A percentile compares a stretch with the other conserved stretches of the same genome.
These are phyloP conservation scores for Suillus fuscotomentosus DNA, from an alignment of 768 basidiomycete species.

Conservation along the genomic window DNA sequence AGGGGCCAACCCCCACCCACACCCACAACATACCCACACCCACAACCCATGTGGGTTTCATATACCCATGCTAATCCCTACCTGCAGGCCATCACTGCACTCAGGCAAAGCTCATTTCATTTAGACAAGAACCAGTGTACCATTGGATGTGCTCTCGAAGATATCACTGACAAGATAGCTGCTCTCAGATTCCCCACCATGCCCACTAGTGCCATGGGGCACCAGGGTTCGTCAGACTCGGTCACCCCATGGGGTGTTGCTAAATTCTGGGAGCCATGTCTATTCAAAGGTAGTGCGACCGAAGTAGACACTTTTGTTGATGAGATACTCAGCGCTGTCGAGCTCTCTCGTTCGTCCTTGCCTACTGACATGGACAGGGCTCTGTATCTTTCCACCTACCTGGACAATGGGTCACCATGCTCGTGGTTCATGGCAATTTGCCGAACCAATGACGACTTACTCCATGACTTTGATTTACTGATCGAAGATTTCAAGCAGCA, in stretches of 20 bases:
- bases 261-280: conserved; percentile 15
- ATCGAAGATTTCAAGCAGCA: conserved; percentile 10
- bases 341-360: conserved; percentile 21
- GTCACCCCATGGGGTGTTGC: background rate
- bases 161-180: too few relatives aligned
- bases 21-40: too few relatives aligned
- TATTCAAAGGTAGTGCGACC: conserved; percentile 13
- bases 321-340: conserved; percentile 24
- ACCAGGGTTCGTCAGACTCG: too few relatives aligned
- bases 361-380: conserved; percentile 25
- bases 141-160: too few relatives aligned
- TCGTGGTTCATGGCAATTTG: conserved; percentile 31
- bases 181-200: too few relatives aligned
- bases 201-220: too few relatives aligned
- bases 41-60: too few relatives aligned
- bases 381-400: conserved; percentile 27
- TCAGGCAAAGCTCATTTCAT: too few relatives aligned
- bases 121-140: too few relatives aligned
- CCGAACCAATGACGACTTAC: conserved; percentile 12
- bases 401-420: conserved; percentile 28
- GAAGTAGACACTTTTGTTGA: conserved; percentile 17
- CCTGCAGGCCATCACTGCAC: too few relatives aligned
- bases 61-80: too few relatives aligned
- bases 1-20: too few relatives aligned
- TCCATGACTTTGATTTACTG: conserved; percentile 25